These are phyloP conservation scores for Clohesyomyces aquaticus DNA, from an alignment of 495 filamentous ascomycete species.

Conservation along the genomic window DNA sequence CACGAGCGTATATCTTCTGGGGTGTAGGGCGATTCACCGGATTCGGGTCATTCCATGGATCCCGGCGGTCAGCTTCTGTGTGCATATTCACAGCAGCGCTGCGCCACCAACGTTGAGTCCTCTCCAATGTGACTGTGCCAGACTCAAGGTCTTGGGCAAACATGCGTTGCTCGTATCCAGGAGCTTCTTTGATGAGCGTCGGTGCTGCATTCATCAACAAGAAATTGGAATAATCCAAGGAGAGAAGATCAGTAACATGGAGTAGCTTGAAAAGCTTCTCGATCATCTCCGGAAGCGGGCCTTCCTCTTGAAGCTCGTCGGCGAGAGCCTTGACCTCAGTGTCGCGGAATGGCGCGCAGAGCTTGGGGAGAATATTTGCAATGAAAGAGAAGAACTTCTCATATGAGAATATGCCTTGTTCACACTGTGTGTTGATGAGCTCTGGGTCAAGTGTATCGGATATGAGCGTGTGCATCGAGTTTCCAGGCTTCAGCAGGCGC, in stretches of 20 bases:
- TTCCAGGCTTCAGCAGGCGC: slow-evolving; percentile 75
- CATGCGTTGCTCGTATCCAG: slow-evolving; percentile 75
- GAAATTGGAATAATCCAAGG: slow-evolving; percentile 96
- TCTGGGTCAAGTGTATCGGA: slow-evolving; percentile 83
- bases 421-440: slow-evolving; percentile 74
- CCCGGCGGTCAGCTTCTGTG: slow-evolving; percentile 71
- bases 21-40: slow-evolving; percentile 57
- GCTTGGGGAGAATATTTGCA: slow-evolving; percentile 82
- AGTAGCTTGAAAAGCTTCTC: slow-evolving; percentile 82
- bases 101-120: slow-evolving; percentile 73
- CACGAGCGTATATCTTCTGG: slow-evolving; percentile 80
- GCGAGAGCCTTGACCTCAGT: slow-evolving; percentile 77
- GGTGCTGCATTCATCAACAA: slow-evolving; percentile 81
- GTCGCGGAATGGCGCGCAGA: slow-evolving; percentile 91
- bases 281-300: slow-evolving; percentile 73
- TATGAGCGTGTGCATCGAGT: slow-evolving; percentile 80
- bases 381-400: slow-evolving; percentile 92
- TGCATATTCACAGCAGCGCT: slow-evolving; percentile 68
- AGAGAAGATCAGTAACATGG: slow-evolving; percentile 83
- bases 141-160: slow-evolving; percentile 73
- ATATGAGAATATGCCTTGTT: slow-evolving; percentile 85
- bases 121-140: slow-evolving; percentile 60
- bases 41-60: slow-evolving; percentile 57
- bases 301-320: slow-evolving; percentile 60
- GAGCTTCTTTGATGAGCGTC: slow-evolving; percentile 76